Percentiles rank a stretch among this genome's conserved stretches.
phyloP scores from a whole-genome alignment of 768 basidiomycete genomes.

The Leucocoprinus birnbaumii region DNA sequence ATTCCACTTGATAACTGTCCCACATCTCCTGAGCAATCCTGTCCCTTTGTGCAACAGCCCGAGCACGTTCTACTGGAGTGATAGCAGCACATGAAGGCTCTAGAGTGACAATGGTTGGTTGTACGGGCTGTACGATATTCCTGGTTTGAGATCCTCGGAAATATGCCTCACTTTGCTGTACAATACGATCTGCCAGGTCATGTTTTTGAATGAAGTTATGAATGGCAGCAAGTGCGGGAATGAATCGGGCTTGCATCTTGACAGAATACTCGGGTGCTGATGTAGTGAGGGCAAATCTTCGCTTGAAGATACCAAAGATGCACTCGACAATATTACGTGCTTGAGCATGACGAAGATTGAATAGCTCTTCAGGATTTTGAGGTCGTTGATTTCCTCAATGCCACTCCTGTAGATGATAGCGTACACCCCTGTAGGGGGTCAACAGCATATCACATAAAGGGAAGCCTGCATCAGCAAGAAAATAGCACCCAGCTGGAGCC shows the following conservation, averaged over 20 bases:
- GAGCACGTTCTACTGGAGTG: no score
- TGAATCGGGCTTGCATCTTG: constrained; percentile 19
- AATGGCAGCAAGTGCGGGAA: constrained; percentile 11
- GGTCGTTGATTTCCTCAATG: constrained; percentile 19
- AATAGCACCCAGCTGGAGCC: constrained; percentile 27
- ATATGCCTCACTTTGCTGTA: not conserved
- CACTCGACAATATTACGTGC: constrained; percentile 32
- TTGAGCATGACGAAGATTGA: constrained; percentile 32
- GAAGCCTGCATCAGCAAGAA: constrained; percentile 36
- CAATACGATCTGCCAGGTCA: constrained; percentile 14
- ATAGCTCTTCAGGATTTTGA: constrained; percentile 27
- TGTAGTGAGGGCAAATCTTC: not conserved
- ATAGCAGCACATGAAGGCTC: no score
- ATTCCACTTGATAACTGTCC: no score
- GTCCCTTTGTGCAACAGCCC: no score
- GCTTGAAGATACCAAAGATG: constrained; percentile 31
- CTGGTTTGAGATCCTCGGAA: not conserved
- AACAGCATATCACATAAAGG: constrained; percentile 26
- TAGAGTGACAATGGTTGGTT: no score
- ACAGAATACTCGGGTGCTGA: constrained; percentile 12
- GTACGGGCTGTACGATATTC: no score
- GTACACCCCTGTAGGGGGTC: constrained; percentile 30
- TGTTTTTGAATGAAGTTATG: constrained; percentile 19
- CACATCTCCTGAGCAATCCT: no score
- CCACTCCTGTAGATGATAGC: constrained; percentile 38